Conservation (phyloP, 2,329 filamentous ascomycete genomes). For the Colletotrichum sidae region DNA sequence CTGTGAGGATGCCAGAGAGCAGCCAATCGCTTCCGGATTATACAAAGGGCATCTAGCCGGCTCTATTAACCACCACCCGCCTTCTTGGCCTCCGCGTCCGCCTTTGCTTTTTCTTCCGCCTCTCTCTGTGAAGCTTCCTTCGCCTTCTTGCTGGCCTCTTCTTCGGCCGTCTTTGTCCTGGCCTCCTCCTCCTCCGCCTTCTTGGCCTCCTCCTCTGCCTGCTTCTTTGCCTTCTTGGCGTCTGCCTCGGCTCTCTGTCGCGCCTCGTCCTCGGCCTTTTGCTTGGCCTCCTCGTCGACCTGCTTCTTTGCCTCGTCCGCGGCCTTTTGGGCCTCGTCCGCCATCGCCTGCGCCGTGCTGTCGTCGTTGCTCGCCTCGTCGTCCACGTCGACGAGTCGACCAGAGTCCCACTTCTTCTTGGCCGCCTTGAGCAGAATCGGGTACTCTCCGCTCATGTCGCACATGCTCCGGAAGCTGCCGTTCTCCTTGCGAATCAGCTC, state of each 20-base stretch:
- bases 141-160: slow-evolving; percentile 24
- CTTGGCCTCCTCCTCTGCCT: slow-evolving; percentile 27
- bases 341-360: slow-evolving; percentile 1
- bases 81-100: neutral
- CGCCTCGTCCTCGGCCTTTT: slow-evolving; percentile 2
- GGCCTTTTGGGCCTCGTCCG: slow-evolving; percentile 18
- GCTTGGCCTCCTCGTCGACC: slow-evolving; percentile 12
- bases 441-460: slow-evolving; percentile 71
- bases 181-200: slow-evolving; percentile 13
- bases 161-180: slow-evolving; percentile 16
- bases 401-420: slow-evolving; percentile 63
- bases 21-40: too few species aligned
- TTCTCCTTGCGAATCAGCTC: slow-evolving; percentile 79
- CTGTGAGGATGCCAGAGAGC: too few species aligned
- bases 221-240: slow-evolving; percentile 17
- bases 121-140: neutral
- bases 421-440: slow-evolving; percentile 63
- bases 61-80: too few species aligned
- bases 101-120: neutral
- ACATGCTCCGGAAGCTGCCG: slow-evolving; percentile 73
- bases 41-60: too few species aligned
- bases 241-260: slow-evolving; percentile 26
- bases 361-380: slow-evolving; percentile 24
- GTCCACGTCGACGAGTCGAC: slow-evolving; percentile 49
- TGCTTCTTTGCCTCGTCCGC: slow-evolving; percentile 24